Evolutionary conservation across 805 yeast species (phyloP).

Genomic region (Hanseniaspora lindneri): DNA sequence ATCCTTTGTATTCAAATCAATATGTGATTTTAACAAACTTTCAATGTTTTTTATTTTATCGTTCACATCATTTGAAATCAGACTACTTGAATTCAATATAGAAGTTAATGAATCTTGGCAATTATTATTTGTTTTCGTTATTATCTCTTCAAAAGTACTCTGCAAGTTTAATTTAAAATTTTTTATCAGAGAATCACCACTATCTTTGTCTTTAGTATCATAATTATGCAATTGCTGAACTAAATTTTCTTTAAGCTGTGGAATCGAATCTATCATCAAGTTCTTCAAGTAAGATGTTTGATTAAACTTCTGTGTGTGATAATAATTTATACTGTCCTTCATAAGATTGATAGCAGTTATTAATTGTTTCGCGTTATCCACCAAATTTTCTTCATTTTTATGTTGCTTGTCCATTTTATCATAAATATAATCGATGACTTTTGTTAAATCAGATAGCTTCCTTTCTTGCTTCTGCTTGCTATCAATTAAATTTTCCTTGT

Average conservation of each 20-base stretch:
- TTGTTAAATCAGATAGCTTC: slow-evolving; percentile 22
- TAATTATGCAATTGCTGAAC: neutral
- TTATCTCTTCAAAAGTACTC: slow-evolving; percentile 5
- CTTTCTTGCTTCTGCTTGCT: slow-evolving; percentile 23
- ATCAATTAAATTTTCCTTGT: slow-evolving; percentile 25
- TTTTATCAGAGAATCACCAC: neutral
- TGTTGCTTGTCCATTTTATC: slow-evolving; percentile 24
- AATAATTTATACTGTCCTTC: slow-evolving; percentile 21
- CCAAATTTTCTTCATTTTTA: slow-evolving; percentile 24
- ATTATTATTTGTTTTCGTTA: neutral
- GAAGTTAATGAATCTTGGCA: slow-evolving; percentile 7
- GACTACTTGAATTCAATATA: neutral
- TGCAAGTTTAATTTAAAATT: slow-evolving; percentile 2
- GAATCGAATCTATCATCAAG: slow-evolving; percentile 1
- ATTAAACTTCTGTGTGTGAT: slow-evolving; percentile 21
- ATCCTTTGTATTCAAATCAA: slow-evolving; percentile 22
- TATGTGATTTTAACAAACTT: slow-evolving; percentile 18
- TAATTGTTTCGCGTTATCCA: slow-evolving; percentile 21
- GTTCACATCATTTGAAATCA: slow-evolving; percentile 11
- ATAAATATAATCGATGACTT: slow-evolving; percentile 23
- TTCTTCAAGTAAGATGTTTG: neutral
- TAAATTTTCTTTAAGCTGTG: slow-evolving; percentile 8
- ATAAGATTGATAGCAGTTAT: slow-evolving; percentile 20
- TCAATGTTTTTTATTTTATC: slow-evolving; percentile 21
- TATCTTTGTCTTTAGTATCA: neutral